Base-by-base conservation (phyloP, 2,329 filamentous ascomycete genomes). In the Trichoderma brevicompactum region DNA sequence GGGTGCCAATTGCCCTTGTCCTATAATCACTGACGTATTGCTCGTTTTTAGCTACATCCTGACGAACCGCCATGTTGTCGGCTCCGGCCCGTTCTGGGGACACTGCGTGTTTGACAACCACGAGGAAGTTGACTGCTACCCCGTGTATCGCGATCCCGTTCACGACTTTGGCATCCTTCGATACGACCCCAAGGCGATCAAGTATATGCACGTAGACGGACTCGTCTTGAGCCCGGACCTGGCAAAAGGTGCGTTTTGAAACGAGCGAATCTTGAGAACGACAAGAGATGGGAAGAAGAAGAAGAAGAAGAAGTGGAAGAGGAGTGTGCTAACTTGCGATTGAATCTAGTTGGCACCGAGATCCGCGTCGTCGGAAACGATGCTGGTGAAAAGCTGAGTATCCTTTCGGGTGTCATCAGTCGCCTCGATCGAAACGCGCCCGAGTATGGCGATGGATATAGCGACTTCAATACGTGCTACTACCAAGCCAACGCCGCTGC, bases 91-190 rank as follows among this genome's bases (percentile, higher is more conserved):
- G 1, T 99, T 99, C 79, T 98, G 94, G 90, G 95, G 95, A 54
- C 97, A 96, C 80, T 94, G 92, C 76, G 94, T 99, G 71, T 99
- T 99, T 77, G 96, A 99, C 78, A 99, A 99, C 76, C 95, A 99
- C 78, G 95, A 99, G 70, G 85, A 96, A 82, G 95, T 95, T 72
- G 95, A 99, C 76, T 94, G 96, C 54, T 92, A 93, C 74, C 95
- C 95, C 8, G 93, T 99, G 56, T 99, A 99, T 80, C 92, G 95
- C 73, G 95, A 99, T 74, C 96, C 95, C 15, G 94, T 99, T 34
- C 95, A 99, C 82, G 95, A 99, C 78, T 99, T 99, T 73, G 95
- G 95, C 68, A 96, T 99, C 72, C 86, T 99, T 58, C 89, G 95
- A 74, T 99, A 99, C 80, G 92, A 99, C 72, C 95, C 95, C 44